Evolutionary conservation across 2,329 filamentous ascomycete genomes (phyloP).

Genomic region (Colletotrichum magnum): DNA sequence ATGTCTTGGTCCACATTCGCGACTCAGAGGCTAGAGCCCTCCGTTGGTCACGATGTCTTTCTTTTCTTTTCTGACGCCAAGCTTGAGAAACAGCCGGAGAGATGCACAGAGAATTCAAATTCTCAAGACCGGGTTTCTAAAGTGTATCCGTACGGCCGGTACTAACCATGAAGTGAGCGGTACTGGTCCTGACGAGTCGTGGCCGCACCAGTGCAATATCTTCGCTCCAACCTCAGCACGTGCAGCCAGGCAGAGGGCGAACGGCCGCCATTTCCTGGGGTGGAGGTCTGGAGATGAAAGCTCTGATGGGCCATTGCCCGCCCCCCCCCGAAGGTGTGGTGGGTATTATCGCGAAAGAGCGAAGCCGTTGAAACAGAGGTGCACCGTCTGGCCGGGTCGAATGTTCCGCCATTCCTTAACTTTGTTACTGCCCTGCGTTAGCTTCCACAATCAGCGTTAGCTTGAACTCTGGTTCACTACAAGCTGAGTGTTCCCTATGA

Average conservation of each 20-base stretch:
- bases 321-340: slow-evolving; percentile 1
- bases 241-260: neutral
- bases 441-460: slow-evolving; percentile 25
- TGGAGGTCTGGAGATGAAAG: slow-evolving; percentile 7
- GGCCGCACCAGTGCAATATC: slow-evolving; percentile 4
- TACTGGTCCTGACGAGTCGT: neutral
- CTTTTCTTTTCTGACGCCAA: no score
- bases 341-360: slow-evolving; percentile 16
- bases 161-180: no score
- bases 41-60: no score
- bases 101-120: no score
- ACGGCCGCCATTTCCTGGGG: slow-evolving; percentile 13
- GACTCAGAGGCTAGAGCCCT: neutral
- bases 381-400: slow-evolving; percentile 36
- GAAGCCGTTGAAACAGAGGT: slow-evolving; percentile 34
- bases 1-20: slow-evolving; percentile 5
- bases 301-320: neutral
- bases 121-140: neutral
- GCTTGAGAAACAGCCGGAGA: no score
- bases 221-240: slow-evolving; percentile 6
- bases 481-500: slow-evolving; percentile 26
- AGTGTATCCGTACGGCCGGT: neutral
- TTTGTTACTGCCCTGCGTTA: slow-evolving; percentile 26
- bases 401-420: slow-evolving; percentile 25
- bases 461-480: slow-evolving; percentile 13